phyloP scores from a whole-genome alignment of 139 green algal genomes.

The Chlamydomonas incerta region DNA sequence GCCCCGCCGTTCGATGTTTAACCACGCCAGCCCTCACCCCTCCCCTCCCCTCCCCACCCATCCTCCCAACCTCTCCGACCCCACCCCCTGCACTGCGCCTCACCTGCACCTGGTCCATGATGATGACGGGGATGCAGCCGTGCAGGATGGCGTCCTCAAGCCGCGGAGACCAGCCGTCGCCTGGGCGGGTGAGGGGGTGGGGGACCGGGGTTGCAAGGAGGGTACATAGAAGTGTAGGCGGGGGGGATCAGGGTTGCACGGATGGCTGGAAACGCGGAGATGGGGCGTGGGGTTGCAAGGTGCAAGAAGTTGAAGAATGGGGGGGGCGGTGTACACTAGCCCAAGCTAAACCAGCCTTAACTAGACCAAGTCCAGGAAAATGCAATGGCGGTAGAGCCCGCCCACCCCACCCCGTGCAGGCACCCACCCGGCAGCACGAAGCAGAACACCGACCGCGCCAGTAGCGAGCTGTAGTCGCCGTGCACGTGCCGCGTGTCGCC shows the following conservation, averaged over 20 bases:
- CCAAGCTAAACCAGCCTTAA: no score
- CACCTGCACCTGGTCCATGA: conserved; percentile 45
- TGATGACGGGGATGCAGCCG: conserved; percentile 79
- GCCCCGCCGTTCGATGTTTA: no score
- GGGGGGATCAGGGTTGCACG: no score
- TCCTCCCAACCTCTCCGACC: neutral
- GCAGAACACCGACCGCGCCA: conserved; percentile 61
- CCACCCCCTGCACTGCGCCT: neutral
- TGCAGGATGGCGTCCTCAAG: conserved; percentile 77
- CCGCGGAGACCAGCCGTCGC: conserved; percentile 67
- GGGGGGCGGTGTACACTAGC: no score
- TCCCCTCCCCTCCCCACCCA: neutral
- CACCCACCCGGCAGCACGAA: conserved; percentile 60
- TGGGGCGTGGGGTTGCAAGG: no score
- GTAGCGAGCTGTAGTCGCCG: conserved; percentile 50
- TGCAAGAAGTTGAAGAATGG: no score
- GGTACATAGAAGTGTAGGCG: no score
- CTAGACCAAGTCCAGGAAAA: no score
- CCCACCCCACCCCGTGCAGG: neutral
- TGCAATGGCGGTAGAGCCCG: neutral
- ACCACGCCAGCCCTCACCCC: no score
- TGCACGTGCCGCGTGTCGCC: neutral
- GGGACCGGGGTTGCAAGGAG: neutral
- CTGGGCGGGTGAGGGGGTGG: neutral
- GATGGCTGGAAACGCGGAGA: no score